phyloP scores from a whole-genome alignment of 2,329 filamentous ascomycete species.

The Colletotrichum agaves region DNA sequence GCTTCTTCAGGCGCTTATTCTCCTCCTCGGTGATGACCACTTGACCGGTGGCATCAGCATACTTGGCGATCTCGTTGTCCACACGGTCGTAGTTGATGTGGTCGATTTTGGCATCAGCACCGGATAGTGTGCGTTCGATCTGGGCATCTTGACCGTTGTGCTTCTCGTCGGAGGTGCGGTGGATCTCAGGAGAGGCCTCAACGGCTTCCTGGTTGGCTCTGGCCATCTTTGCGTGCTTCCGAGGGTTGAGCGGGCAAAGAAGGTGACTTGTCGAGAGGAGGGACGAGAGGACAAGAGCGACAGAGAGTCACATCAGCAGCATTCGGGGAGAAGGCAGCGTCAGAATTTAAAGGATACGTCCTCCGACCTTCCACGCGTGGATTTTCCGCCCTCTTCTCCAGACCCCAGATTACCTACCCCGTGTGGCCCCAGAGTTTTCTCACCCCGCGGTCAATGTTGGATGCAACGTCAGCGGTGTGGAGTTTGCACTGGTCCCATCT shows the following conservation, averaged over 20 bases:
- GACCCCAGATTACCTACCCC: conserved; percentile 23
- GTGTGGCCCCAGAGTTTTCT: conserved; percentile 21
- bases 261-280: neutral
- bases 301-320: neutral
- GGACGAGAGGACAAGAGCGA: conserved; percentile 2
- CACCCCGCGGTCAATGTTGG: conserved; percentile 10
- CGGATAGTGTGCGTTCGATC: conserved; percentile 40
- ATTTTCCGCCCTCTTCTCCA: conserved; percentile 6
- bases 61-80: conserved; percentile 77
- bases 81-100: conserved; percentile 49
- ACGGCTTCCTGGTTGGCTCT: conserved; percentile 21
- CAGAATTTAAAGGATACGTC: conserved; percentile 2
- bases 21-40: conserved; percentile 60
- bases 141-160: conserved; percentile 33
- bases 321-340: neutral
- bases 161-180: conserved; percentile 16
- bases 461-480: conserved; percentile 16
- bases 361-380: neutral
- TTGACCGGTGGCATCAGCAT: conserved; percentile 60
- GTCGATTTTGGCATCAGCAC: conserved; percentile 24
- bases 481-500: neutral
- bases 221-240: conserved; percentile 10
- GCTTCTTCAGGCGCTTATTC: conserved; percentile 60
- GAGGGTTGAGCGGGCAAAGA: neutral
- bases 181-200: conserved; percentile 7